A percentile compares a stretch with the other conserved stretches of the same genome.
These are phyloP conservation scores for Leishmania amazonensis DNA, from an alignment of 208 protist genomes.

Conservation along the genomic window DNA sequence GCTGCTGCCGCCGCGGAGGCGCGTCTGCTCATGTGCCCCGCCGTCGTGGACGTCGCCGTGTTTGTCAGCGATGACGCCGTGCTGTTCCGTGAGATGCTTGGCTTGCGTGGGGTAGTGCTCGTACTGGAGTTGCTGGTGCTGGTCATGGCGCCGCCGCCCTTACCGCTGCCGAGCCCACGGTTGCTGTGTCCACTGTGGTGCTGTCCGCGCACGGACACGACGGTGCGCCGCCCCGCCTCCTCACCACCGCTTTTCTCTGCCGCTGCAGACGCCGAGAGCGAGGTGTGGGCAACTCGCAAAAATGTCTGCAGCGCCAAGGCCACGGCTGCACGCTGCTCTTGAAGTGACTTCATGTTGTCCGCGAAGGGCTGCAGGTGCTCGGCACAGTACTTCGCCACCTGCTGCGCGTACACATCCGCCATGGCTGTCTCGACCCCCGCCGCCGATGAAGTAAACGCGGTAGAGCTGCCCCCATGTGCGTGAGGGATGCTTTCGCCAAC, in stretches of 20 bases:
- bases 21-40: slow-evolving; percentile 10
- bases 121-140: slow-evolving; percentile 17
- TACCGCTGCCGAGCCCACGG: slow-evolving; percentile 13
- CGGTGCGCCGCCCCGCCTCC: not conserved
- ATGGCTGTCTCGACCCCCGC: not conserved
- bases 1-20: slow-evolving; percentile 9
- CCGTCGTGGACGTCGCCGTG: not conserved
- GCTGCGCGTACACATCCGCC: slow-evolving; percentile 34
- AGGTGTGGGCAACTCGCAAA: slow-evolving; percentile 11
- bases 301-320: slow-evolving; percentile 46
- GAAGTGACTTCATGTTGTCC: slow-evolving; percentile 53
- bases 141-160: not conserved
- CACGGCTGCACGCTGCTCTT: slow-evolving; percentile 44
- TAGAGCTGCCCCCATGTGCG: not conserved
- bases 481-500: not conserved
- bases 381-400: slow-evolving; percentile 58
- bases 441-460: not conserved
- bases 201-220: not conserved
- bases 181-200: slow-evolving; percentile 13
- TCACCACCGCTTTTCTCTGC: not conserved
- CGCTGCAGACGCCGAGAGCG: slow-evolving; percentile 5
- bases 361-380: slow-evolving; percentile 55
- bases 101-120: slow-evolving; percentile 25
- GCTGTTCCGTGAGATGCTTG: slow-evolving; percentile 19
- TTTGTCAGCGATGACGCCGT: slow-evolving; percentile 19